Base-by-base conservation (phyloP, 192 early-diverging fungal species). In the Coemansia sp. region DNA sequence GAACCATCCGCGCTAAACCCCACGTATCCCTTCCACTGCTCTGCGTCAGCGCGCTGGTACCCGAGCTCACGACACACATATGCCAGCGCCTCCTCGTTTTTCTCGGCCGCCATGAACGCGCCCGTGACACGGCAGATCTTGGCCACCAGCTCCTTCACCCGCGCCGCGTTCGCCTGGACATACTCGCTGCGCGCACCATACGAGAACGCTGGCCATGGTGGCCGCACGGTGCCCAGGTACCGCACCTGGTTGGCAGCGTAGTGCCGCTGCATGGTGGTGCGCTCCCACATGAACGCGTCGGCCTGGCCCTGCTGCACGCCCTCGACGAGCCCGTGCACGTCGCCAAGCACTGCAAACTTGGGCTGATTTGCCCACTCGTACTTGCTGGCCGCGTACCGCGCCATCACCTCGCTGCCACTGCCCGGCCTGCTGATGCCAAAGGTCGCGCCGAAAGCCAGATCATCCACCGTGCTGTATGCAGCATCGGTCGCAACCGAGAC, bases 221-320 rank as follows among this genome's bases (percentile, higher is more conserved):
- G 90, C 3, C 83, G 81, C 38, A 94, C 88, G 6, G 82, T 79
- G 30, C 85, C 86, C 35, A 91, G 79, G 38, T 81, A 81, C 25
- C 80, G 75, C 34, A 94, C 79, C 53, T 83, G 79, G 11, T 81
- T 75, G 10, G 71, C 68, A 19, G 82, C 83, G 44, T 92, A 88
- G 55, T 90, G 81, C 4, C 86, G 82, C 62, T 95, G 90, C 56
- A 91, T 95, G n/a, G 91, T 95, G 26, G 92, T 86, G 0, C 82
- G 78, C 53, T 95, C 93, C 93, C 93, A 95, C 54, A 95, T 69
- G 46, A 95, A 95, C 6, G 83, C 87, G 67, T 94, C 93, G 5
- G 67, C 67, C 5, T 58, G 48, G 18, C 80, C 81, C 5, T 69
- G 59, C 30, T 81, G 78, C 39, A 90, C 82, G 14, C 87, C 89